Percentiles rank a stretch among this genome's conserved stretches.
Conservation (phyloP, 345 rosid genomes). For the Nephelium lappaceum region DNA sequence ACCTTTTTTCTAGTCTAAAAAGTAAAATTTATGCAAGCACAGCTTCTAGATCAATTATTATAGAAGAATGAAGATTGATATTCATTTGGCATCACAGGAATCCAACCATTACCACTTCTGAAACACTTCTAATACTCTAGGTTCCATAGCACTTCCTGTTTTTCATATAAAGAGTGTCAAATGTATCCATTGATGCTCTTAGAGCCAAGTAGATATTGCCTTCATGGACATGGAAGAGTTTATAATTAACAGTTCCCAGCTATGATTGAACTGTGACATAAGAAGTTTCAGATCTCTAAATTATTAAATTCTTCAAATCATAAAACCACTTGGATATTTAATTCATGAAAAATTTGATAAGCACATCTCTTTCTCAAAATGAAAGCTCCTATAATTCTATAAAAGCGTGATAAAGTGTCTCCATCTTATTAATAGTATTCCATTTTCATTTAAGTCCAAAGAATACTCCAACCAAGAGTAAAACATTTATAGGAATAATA, state of each 20-base stretch:
- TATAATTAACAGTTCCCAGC: background rate
- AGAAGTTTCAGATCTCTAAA: background rate
- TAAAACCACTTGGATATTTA: background rate
- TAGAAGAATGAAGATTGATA: background rate
- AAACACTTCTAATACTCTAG: too few relatives aligned
- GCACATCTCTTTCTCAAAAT: background rate
- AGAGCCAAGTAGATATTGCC: too few relatives aligned
- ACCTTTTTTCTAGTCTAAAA: background rate
- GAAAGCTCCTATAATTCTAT: background rate
- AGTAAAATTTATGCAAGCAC: background rate
- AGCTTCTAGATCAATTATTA: background rate
- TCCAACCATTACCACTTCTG: too few relatives aligned
- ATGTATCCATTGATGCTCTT: too few relatives aligned
- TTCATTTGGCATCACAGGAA: background rate
- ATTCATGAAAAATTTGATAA: slow-evolving; percentile 4
- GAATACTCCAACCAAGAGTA: background rate
- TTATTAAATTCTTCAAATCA: background rate
- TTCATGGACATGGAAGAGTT: background rate
- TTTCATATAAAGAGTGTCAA: too few relatives aligned
- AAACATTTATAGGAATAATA: background rate
- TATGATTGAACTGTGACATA: background rate
- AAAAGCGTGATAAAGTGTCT: background rate
- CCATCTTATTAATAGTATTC: background rate
- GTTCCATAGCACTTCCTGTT: too few relatives aligned
- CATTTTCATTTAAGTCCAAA: background rate